These are phyloP conservation scores for Ophiostoma fasciatum DNA, from an alignment of 2,329 filamentous ascomycete genomes.

Conservation along the genomic window DNA sequence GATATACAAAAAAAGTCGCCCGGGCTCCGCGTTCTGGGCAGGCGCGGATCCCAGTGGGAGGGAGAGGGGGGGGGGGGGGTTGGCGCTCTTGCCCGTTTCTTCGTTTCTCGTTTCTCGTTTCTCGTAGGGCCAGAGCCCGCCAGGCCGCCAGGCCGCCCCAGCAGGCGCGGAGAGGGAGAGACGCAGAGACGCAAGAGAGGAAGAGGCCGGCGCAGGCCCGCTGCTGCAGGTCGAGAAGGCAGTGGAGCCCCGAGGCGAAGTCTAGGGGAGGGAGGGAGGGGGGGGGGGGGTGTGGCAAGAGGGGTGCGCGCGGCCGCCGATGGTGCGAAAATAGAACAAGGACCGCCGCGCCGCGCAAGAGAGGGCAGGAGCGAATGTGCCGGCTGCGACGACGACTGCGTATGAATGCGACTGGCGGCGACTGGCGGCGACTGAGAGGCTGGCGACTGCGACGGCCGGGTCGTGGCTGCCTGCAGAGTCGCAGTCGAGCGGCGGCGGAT, in stretches of 20 bases:
- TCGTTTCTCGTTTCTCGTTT: too few relatives aligned
- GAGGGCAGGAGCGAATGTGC: too few relatives aligned
- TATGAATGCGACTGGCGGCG: too few relatives aligned
- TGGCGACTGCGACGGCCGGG: too few relatives aligned
- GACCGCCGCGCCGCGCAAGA: background rate
- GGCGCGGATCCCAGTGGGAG: background rate
- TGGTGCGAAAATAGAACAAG: background rate
- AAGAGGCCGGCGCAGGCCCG: background rate
- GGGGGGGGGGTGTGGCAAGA: slow-evolving; percentile 1
- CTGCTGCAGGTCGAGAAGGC: slow-evolving; percentile 2
- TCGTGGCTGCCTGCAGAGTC: too few relatives aligned
- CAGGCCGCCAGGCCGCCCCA: background rate
- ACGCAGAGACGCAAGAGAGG: background rate
- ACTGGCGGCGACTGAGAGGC: too few relatives aligned
- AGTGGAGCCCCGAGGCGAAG: slow-evolving; percentile 8
- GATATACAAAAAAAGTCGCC: slow-evolving; percentile 27
- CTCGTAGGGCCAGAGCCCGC: background rate
- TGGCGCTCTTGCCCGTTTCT: too few relatives aligned
- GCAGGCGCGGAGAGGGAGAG: background rate
- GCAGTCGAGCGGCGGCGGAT: too few relatives aligned
- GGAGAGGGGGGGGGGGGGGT: too few relatives aligned
- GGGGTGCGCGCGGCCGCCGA: background rate
- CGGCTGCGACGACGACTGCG: too few relatives aligned
- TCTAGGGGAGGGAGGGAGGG: slow-evolving; percentile 6
- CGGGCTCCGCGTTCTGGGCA: slow-evolving; percentile 8